phyloP scores from a whole-genome alignment of 495 filamentous ascomycete genomes.

The Penicillium fimorum region DNA sequence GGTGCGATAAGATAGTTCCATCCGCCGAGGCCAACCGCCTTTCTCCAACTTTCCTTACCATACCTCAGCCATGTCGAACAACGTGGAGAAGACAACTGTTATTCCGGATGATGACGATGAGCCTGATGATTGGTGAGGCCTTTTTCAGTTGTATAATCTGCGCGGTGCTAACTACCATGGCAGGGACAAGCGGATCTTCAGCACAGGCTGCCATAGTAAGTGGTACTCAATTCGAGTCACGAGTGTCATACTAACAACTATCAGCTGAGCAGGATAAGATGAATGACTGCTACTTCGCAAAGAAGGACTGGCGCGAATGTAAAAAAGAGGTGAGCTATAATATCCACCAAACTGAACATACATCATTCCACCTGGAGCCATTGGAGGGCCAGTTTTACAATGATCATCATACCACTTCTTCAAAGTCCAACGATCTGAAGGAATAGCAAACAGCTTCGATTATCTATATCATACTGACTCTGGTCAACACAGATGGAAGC shows the following conservation, averaged over 20 bases:
- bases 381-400: neutral
- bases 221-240: constrained; percentile 7
- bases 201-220: constrained; percentile 88
- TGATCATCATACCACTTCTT: neutral
- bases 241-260: constrained; percentile 5
- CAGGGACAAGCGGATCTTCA: constrained; percentile 96
- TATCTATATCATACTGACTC: constrained; percentile 1
- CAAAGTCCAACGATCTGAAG: neutral
- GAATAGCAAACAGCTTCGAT: neutral
- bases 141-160: neutral
- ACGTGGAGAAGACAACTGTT: constrained; percentile 34
- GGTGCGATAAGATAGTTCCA: constrained; percentile 27
- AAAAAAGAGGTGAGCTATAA: constrained; percentile 72
- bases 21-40: constrained; percentile 18
- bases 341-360: neutral
- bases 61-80: constrained; percentile 39
- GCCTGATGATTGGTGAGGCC: constrained; percentile 86
- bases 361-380: neutral
- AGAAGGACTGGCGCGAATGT: constrained; percentile 93
- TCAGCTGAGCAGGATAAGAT: constrained; percentile 83
- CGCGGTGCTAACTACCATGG: constrained; percentile 17
- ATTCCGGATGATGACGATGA: constrained; percentile 71
- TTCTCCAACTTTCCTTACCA: constrained; percentile 9
- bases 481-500: constrained; percentile 72
- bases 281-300: constrained; percentile 94